Evolutionary conservation across 1,139 yeast genomes (phyloP).

Genomic region (Candida sojae): DNA sequence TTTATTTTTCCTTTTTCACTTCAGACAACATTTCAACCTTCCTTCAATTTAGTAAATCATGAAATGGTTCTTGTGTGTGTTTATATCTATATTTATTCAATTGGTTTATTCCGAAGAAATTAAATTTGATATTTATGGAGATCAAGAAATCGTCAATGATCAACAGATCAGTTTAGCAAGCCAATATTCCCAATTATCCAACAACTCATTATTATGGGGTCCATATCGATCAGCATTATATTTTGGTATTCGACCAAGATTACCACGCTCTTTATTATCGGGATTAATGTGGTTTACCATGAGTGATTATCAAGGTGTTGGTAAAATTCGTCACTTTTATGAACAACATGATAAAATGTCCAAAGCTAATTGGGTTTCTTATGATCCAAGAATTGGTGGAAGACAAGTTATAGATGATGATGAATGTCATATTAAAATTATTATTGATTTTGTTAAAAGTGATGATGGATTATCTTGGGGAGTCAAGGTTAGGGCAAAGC

Average conservation of each 20-base stretch:
- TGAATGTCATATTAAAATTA: constrained; percentile 61
- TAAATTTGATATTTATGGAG: constrained; percentile 12
- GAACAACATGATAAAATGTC: constrained; percentile 73
- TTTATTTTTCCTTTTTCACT: no score
- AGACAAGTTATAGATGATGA: constrained; percentile 70
- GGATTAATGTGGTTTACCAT: constrained; percentile 92
- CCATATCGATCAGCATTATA: constrained; percentile 89
- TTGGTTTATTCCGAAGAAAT: constrained; percentile 9
- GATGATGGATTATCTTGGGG: constrained; percentile 80
- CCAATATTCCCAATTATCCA: constrained; percentile 27
- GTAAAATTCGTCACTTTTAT: constrained; percentile 72
- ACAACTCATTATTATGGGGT: constrained; percentile 69
- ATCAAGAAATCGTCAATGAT: constrained; percentile 3
- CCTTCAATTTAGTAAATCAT: constrained; percentile 1
- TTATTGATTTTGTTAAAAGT: constrained; percentile 76
- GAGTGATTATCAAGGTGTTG: constrained; percentile 59
- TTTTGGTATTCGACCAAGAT: constrained; percentile 80
- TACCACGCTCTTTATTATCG: constrained; percentile 73
- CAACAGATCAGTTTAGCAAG: constrained; percentile 6
- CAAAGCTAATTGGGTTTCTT: constrained; percentile 82
- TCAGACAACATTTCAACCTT: background rate
- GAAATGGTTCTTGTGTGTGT: constrained; percentile 5
- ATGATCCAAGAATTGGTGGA: constrained; percentile 90
- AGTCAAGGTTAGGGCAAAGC: constrained; percentile 62
- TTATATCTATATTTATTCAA: background rate